Conservation (phyloP, 768 basidiomycete genomes). For the Pholiota molesta region DNA sequence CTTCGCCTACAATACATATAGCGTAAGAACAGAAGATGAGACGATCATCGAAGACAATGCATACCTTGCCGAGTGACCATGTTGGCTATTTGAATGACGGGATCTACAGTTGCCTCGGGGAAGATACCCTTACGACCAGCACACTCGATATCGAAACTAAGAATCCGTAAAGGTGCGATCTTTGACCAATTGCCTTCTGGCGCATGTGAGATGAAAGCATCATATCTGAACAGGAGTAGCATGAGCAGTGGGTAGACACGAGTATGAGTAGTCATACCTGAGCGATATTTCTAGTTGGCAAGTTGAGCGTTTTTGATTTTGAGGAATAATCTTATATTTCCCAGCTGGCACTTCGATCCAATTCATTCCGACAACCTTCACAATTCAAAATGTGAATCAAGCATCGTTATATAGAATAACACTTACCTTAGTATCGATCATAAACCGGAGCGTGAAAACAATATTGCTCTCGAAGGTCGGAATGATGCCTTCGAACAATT, state of each 20-base stretch:
- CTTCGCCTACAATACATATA: conserved; percentile 62
- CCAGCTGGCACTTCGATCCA: conserved; percentile 95
- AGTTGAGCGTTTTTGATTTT: conserved; percentile 64
- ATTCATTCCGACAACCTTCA: conserved; percentile 95
- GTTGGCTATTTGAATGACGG: conserved; percentile 98
- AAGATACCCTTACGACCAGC: conserved; percentile 98
- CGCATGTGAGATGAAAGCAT: conserved; percentile 85
- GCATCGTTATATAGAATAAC: background rate
- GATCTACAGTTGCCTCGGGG: conserved; percentile 87
- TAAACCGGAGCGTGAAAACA: conserved; percentile 87
- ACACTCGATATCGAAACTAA: conserved; percentile 99
- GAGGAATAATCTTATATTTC: conserved; percentile 68
- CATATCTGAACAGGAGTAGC: conserved; percentile 54
- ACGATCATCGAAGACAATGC: conserved; percentile 8
- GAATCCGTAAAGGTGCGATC: conserved; percentile 89
- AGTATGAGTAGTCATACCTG: conserved; percentile 48
- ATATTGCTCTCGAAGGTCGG: conserved; percentile 95
- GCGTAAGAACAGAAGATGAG: background rate
- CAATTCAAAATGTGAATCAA: background rate
- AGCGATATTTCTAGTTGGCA: conserved; percentile 90
- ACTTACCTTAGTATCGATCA: conserved; percentile 92
- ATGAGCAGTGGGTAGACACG: background rate
- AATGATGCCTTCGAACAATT: conserved; percentile 54
- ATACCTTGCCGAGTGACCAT: conserved; percentile 99
- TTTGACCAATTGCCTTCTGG: conserved; percentile 93